Base-by-base conservation (phyloP, 1,284 basidiomycete species). In the Pseudozyma thailandica region DNA sequence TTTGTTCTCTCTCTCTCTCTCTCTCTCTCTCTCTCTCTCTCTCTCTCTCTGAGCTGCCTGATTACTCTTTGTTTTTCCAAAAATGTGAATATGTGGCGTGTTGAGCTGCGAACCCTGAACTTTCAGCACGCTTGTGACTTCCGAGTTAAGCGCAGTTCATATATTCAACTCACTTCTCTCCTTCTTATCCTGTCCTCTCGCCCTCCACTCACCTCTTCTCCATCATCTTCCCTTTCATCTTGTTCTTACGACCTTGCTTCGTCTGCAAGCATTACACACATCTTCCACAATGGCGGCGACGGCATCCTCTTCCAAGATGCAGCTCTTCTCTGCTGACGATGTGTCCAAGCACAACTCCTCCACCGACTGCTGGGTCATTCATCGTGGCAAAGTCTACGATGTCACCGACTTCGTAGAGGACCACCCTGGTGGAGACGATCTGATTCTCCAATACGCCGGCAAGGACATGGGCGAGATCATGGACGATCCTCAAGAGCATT, bases 401-500 rank as follows among this genome's bases (percentile, higher is more conserved):
- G 75, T 87, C 46, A 85, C 86, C 41, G 70, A 82, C 6, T 87
- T 87, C 73, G 75, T 85, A 21, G 72, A 79, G 20, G 86, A 86
- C 74, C 86, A 87, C 64, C 78, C 81, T 6, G 82, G 86, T 54
- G 86, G 86, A 35, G 86, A 86, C 63, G 86, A 86, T 68, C 80
- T 86, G 52, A 76, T 87, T 58, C 55, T 86, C 16, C 85, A 89
- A 49, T 88, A 90, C 83, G 93, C 92, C 3, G 94, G 93, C 49
- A 88, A 89, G 84, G 93, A 97, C 81, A 87, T 98, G 52, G 90
- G 87, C 31, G 85, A 85, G 18, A 86, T 90, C 63, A 98, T 98
- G 95, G 88, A 88, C 78, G 90, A 96, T 84, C 85, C 87, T 60
- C 81, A 86, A n/a, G 89, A 92, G 78, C 96, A 98, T 84, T 90